Conservation (phyloP, 306 rosid species). For the Betula pendula region DNA sequence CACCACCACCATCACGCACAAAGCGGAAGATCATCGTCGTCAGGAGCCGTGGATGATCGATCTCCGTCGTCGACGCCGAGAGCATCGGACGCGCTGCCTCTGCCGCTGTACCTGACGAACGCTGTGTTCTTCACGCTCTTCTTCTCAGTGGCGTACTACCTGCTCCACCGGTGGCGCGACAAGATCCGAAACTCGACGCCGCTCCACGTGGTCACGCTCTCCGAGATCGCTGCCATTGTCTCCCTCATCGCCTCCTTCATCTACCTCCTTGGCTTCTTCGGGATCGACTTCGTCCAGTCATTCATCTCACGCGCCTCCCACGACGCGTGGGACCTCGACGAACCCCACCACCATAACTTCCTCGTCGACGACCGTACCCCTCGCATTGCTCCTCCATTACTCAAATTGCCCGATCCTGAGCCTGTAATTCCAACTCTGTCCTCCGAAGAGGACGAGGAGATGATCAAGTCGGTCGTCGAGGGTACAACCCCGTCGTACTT, state of each 20-base stretch:
- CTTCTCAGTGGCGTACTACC: conserved; percentile 68
- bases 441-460: conserved; percentile 44
- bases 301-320: conserved; percentile 53
- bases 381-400: conserved; percentile 5
- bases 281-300: conserved; percentile 73
- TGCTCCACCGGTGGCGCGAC: conserved; percentile 72
- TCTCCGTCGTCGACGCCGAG: conserved; percentile 25
- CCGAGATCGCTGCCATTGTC: conserved; percentile 61
- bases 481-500: conserved; percentile 67
- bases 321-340: conserved; percentile 57
- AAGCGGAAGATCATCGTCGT: background rate
- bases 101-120: conserved; percentile 61
- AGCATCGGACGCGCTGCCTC: conserved; percentile 68
- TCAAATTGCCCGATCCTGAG: conserved; percentile 3
- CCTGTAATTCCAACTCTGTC: conserved; percentile 27
- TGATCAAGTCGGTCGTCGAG: conserved; percentile 47
- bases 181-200: conserved; percentile 73
- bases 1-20: background rate
- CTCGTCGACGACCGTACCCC: background rate
- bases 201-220: conserved; percentile 58
- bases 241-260: conserved; percentile 72
- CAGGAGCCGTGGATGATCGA: background rate
- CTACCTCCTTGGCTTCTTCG: conserved; percentile 74
- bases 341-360: conserved; percentile 14
- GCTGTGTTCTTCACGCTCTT: conserved; percentile 68